A percentile compares a stretch with the other conserved stretches of the same genome.
These are phyloP conservation scores for Monilinia laxa DNA, from an alignment of 2,329 filamentous ascomycete genomes.

Conservation along the genomic window DNA sequence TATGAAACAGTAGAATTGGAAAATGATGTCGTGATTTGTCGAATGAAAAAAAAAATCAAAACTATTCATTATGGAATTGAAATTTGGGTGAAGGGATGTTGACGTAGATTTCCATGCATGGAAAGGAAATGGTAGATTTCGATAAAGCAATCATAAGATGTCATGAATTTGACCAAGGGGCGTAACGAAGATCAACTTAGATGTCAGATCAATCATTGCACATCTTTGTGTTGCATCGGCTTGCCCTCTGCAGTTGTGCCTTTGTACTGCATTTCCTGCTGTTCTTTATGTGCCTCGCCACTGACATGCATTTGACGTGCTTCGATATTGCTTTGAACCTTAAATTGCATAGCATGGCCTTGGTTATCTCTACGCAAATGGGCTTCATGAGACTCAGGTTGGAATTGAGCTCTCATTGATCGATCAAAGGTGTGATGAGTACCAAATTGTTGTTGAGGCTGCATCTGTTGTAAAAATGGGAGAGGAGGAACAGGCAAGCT, in stretches of 20 bases:
- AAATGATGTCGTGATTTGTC: neutral
- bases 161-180: neutral
- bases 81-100: neutral
- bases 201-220: neutral
- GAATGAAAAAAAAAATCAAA: neutral
- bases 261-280: constrained; percentile 18
- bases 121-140: neutral
- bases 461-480: neutral
- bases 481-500: constrained; percentile 25
- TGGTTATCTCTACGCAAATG: constrained; percentile 1
- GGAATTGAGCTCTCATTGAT: constrained; percentile 8
- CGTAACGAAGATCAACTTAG: neutral
- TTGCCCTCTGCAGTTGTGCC: constrained; percentile 9
- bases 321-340: neutral
- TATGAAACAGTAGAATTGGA: neutral
- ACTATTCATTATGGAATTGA: neutral
- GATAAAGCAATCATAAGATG: neutral
- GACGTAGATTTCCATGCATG: neutral
- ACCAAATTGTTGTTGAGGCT: neutral
- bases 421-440: neutral
- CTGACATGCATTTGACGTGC: constrained; percentile 10
- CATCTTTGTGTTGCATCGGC: neutral
- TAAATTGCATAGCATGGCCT: constrained; percentile 4
- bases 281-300: constrained; percentile 1
- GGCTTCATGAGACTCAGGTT: constrained; percentile 4